Conservation (phyloP, 345 rosid species). For the Citrus hindsii region DNA sequence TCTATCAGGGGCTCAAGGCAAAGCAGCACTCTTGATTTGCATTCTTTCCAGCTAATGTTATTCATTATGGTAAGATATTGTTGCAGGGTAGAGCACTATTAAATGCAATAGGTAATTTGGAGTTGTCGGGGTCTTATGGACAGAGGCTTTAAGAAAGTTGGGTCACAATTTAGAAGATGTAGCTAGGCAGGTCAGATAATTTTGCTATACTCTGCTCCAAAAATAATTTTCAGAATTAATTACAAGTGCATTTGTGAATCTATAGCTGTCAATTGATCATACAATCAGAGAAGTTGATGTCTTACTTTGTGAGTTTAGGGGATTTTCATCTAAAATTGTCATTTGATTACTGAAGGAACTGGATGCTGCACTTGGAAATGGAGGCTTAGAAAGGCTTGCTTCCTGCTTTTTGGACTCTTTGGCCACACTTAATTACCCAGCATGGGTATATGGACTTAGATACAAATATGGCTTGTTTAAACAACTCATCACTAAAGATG, state of each 20-base stretch:
- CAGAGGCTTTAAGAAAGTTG: conserved; percentile 48
- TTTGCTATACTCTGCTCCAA: background rate
- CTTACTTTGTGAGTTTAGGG: background rate
- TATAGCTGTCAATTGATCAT: background rate
- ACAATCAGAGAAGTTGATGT: background rate
- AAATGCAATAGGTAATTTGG: conserved; percentile 57
- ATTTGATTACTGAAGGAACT: conserved; percentile 26
- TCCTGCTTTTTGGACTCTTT: conserved; percentile 53
- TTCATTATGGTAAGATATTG: background rate
- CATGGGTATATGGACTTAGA: conserved; percentile 52
- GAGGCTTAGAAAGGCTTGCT: conserved; percentile 47
- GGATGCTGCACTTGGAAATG: conserved; percentile 58
- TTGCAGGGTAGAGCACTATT: conserved; percentile 62
- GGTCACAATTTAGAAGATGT: conserved; percentile 47
- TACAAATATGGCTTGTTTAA: conserved; percentile 52
- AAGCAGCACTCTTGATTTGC: background rate
- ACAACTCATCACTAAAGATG: conserved; percentile 6
- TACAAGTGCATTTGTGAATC: background rate
- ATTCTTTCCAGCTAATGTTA: background rate
- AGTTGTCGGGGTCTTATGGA: conserved; percentile 46
- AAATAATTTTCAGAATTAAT: background rate
- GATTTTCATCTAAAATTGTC: background rate
- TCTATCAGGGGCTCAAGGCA: too few species aligned
- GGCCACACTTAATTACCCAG: conserved; percentile 55
- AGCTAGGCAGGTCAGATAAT: conserved; percentile 34